These are phyloP conservation scores for Sporothrix luriei DNA, from an alignment of 2,329 filamentous ascomycete genomes.

Conservation along the genomic window DNA sequence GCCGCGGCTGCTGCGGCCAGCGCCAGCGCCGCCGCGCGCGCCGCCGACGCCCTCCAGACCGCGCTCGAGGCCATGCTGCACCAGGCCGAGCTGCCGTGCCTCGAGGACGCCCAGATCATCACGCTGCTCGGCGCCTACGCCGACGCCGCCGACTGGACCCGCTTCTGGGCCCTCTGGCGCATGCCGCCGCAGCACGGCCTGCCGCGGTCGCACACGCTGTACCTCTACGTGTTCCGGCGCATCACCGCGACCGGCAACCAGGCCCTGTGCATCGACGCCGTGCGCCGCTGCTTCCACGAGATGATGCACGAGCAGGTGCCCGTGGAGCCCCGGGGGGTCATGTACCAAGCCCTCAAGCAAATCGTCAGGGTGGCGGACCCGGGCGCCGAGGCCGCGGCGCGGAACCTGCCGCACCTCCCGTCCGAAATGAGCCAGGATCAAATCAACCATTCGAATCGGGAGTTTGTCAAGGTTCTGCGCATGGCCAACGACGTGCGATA, in stretches of 20 bases:
- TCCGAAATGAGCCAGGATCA: not conserved
- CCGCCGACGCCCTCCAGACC: slow-evolving; percentile 46
- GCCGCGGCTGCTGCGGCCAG: too few relatives aligned
- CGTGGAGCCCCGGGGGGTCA: slow-evolving; percentile 48
- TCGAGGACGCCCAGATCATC: slow-evolving; percentile 45
- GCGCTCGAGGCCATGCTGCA: slow-evolving; percentile 52
- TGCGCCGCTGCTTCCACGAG: slow-evolving; percentile 60
- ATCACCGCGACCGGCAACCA: slow-evolving; percentile 52
- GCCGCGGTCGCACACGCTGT: slow-evolving; percentile 56
- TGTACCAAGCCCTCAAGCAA: slow-evolving; percentile 54
- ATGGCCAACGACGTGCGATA: not conserved
- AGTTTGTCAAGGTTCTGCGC: slow-evolving; percentile 33
- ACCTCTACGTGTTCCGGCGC: slow-evolving; percentile 55
- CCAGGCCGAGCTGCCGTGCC: slow-evolving; percentile 45
- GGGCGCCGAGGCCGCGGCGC: slow-evolving; percentile 45
- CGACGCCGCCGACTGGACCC: slow-evolving; percentile 52
- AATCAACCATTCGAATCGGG: slow-evolving; percentile 12
- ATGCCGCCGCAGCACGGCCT: slow-evolving; percentile 54
- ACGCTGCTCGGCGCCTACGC: slow-evolving; percentile 54
- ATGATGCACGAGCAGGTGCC: slow-evolving; percentile 59
- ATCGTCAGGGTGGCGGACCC: slow-evolving; percentile 62
- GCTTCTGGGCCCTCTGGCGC: slow-evolving; percentile 65
- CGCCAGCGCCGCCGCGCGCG: not conserved
- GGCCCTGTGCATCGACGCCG: slow-evolving; percentile 50
- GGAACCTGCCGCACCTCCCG: slow-evolving; percentile 29